Evolutionary conservation across 164 flowering plant species (phyloP).

Genomic region (Stephania cephalantha): DNA sequence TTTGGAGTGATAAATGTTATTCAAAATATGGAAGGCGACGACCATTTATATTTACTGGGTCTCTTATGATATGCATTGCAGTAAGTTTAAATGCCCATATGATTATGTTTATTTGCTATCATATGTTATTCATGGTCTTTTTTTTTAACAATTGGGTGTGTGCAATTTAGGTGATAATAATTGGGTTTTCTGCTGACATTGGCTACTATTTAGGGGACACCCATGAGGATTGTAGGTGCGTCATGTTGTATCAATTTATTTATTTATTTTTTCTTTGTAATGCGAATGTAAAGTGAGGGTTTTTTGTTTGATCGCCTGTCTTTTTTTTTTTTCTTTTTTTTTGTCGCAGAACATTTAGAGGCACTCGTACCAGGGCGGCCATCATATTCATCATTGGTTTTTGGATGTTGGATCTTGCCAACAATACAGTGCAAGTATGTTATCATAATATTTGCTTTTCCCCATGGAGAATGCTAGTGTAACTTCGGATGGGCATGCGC

Average conservation of each 20-base stretch:
- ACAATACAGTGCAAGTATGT: slow-evolving; percentile 92
- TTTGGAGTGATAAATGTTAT: slow-evolving; percentile 98
- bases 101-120: not conserved
- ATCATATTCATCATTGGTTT: slow-evolving; percentile 80
- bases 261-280: not conserved
- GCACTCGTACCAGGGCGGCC: slow-evolving; percentile 90
- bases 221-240: slow-evolving; percentile 86
- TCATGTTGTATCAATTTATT: slow-evolving; percentile 1
- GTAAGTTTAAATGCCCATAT: slow-evolving; percentile 40
- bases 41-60: slow-evolving; percentile 84
- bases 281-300: not conserved
- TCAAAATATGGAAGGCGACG: slow-evolving; percentile 97
- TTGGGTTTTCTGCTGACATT: slow-evolving; percentile 99
- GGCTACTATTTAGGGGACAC: slow-evolving; percentile 93
- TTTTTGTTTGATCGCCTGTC: not conserved
- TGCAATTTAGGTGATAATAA: slow-evolving; percentile 77
- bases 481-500: no score
- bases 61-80: slow-evolving; percentile 80
- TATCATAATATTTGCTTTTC: slow-evolving; percentile 2
- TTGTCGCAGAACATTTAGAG: slow-evolving; percentile 66
- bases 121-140: slow-evolving; percentile 2
- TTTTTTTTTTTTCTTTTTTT: not conserved
- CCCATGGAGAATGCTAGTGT: not conserved
- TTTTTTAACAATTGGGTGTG: slow-evolving; percentile 24
- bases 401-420: slow-evolving; percentile 99